Evolutionary conservation across 106 monocot species (phyloP), one percentile per base, ranked within the genome.

Genomic region (Allium cepa): DNA sequence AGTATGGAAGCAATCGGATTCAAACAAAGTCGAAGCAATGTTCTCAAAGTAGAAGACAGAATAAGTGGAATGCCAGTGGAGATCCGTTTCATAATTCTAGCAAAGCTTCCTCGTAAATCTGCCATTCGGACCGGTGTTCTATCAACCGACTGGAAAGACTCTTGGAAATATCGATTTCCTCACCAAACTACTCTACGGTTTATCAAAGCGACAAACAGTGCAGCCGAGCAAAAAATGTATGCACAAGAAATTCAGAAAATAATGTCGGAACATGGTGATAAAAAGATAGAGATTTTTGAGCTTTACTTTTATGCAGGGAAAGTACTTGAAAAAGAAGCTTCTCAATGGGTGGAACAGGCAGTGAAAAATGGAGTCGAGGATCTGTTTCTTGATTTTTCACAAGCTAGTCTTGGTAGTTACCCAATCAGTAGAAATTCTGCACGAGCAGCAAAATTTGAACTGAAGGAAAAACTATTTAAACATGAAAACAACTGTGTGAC

Each of bases 121-220:
- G 73, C 73, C 1, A 17, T 73, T 12, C 63, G 73, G 11, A 65
- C 73, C 6, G 51, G 73, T 4, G 56, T 61, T 16, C 64, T 73
- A 1, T 73, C 73, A 1, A 18, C 46, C 2, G 51, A 46, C 46
- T 73, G 73, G 73, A 73, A 52, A 53, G 55, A 57, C 57, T 13
- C 57, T 2, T 70, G 57, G 57, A 59, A 58, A 18, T 0, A 22
- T 3, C 57, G 70, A 7, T 70, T 18, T 22, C 11, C 9, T 47
- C 47, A 59, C 47, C 17, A 9, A 12, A 70, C 47, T 10, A 12
- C 4, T 11, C 18, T 70, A 7, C 17, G 4, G n/a, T 70, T 70
- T 48, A 16, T 46, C 7, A 46, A 48, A 22, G 16, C 57, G 17
- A 27, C 17, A 58, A 8, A 47, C 0, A 18, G 1, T 36, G 48